Conservation (phyloP, 768 basidiomycete species). For the Pleurotus pulmonarius region DNA sequence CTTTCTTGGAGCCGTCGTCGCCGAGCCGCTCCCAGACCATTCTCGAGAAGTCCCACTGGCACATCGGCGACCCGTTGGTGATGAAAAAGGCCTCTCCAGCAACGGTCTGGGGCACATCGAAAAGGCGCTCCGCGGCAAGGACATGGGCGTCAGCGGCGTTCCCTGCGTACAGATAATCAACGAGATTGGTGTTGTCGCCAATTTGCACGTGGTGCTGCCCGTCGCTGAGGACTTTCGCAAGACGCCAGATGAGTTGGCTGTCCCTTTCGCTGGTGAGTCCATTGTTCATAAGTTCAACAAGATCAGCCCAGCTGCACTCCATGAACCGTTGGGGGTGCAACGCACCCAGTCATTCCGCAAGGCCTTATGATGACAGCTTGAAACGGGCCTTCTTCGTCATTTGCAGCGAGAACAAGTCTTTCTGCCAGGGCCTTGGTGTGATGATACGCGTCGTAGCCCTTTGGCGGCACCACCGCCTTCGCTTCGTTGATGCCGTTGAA, state of each 20-base stretch:
- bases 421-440: conserved; percentile 52
- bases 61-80: conserved; percentile 51
- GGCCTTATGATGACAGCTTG: conserved; percentile 47
- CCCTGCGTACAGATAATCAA: conserved; percentile 54
- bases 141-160: conserved; percentile 58
- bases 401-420: conserved; percentile 42
- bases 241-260: conserved; percentile 56
- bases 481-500: conserved; percentile 48
- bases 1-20: conserved; percentile 18
- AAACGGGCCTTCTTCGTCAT: conserved; percentile 35
- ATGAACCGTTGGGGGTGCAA: too few relatives aligned
- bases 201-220: conserved; percentile 31
- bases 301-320: too few relatives aligned
- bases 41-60: conserved; percentile 48
- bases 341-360: conserved; percentile 51
- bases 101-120: conserved; percentile 19
- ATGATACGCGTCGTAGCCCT: conserved; percentile 45
- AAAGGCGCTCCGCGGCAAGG: conserved; percentile 31
- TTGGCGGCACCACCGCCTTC: conserved; percentile 35
- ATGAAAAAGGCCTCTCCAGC: conserved; percentile 58
- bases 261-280: conserved; percentile 55
- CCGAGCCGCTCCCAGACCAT: conserved; percentile 35
- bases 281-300: neutral
- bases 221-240: conserved; percentile 47
- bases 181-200: conserved; percentile 46